Evolutionary conservation across 495 filamentous ascomycete genomes (phyloP).

Genomic region (Gamarada debralockiae): DNA sequence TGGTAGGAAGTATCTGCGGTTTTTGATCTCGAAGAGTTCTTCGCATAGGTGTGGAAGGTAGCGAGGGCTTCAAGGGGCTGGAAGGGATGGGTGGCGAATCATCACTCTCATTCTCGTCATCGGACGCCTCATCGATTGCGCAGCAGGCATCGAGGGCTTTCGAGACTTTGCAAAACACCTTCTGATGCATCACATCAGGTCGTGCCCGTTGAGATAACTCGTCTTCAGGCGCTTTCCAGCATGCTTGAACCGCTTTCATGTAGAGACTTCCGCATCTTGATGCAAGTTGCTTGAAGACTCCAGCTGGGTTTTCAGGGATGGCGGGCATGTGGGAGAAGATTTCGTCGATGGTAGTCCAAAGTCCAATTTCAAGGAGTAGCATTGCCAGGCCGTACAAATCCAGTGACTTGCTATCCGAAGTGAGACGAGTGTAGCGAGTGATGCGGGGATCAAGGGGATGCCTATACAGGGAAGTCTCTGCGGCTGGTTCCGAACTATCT

Average conservation of each 20-base stretch:
- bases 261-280: slow-evolving; percentile 75
- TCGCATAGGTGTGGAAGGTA: slow-evolving; percentile 7
- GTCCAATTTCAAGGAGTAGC: slow-evolving; percentile 78
- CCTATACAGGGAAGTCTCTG: slow-evolving; percentile 53
- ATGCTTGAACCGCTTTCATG: slow-evolving; percentile 75
- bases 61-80: slow-evolving; percentile 6
- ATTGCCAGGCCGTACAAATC: slow-evolving; percentile 85
- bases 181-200: slow-evolving; percentile 34
- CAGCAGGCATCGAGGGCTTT: slow-evolving; percentile 38
- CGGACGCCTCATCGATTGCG: slow-evolving; percentile 31
- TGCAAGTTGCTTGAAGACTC: slow-evolving; percentile 54
- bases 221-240: slow-evolving; percentile 71
- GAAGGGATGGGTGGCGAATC: slow-evolving; percentile 15
- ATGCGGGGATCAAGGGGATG: slow-evolving; percentile 71
- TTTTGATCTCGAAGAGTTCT: slow-evolving; percentile 18
- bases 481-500: slow-evolving; percentile 25
- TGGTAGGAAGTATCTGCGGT: not conserved
- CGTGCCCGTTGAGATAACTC: slow-evolving; percentile 36
- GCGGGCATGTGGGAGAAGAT: slow-evolving; percentile 38
- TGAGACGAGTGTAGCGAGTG: slow-evolving; percentile 45
- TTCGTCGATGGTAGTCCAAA: slow-evolving; percentile 76
- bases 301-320: slow-evolving; percentile 23
- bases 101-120: slow-evolving; percentile 20
- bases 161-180: slow-evolving; percentile 36
- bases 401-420: slow-evolving; percentile 53